Evolutionary conservation across 306 rosid species (phyloP), one percentile per base, ranked within the genome.

Genomic region (Senna siamea): DNA sequence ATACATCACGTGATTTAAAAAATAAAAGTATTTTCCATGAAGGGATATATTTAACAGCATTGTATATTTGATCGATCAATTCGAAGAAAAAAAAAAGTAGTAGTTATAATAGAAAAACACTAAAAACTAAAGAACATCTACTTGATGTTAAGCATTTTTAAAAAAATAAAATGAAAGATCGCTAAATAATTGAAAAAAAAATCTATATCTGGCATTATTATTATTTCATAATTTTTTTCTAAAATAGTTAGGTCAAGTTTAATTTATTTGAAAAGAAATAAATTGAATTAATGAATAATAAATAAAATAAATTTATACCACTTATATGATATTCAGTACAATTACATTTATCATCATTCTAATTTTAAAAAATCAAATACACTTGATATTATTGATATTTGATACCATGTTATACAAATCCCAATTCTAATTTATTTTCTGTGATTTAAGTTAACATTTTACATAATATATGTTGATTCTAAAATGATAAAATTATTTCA

Each of bases 31-130:
- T 9, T 65, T 50, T 46, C 50, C 75, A 50, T 37, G 40, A 15
- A 37, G 19, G 26, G 71, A 76, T 68, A 43, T 72, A n/a, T n/a
- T 76, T 58, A 56, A 75, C 8, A 30, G 35, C 70, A 28, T 26
- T 23, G 14, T 35, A 50, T 35, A 41, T 35, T 13, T 53, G 15
- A 18, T 62, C 48, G 23, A 34, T n/a, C 74, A 62, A 65, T 62
- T 22, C 0, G 4, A 76, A 37, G 40, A n/a, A 10, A 37, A 71
- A 71, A 19, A 40, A 23, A 75, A 17, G 6, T 40, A 23, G 18
- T 57, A 15, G 69, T 28, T 56, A 43, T 26, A 47, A 3, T 19
- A 2, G 4, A 6, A 26, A 6, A 20, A 20, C 5, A 7, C 2
- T 63, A 11, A 38, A 40, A 5, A 51, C 18, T 9, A 69, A 51